Conservation (phyloP, 129 eudicot species). For the Centrapalus pauciflorus region DNA sequence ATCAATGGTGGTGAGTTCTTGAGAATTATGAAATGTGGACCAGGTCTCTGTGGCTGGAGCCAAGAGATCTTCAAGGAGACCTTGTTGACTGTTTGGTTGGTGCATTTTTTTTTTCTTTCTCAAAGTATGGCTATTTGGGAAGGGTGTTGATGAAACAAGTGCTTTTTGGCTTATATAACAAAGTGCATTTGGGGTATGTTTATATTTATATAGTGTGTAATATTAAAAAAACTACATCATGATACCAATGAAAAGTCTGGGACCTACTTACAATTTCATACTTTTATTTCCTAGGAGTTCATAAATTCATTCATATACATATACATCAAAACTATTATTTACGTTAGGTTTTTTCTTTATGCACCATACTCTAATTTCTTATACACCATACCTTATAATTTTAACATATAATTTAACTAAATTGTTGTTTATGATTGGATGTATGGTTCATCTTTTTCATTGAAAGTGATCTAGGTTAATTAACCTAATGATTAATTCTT, state of each 20-base stretch:
- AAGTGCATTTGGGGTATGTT: constrained; percentile 4
- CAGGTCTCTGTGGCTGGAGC: constrained; percentile 38
- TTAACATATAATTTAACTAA: no score
- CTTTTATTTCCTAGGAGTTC: no score
- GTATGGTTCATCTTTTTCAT: no score
- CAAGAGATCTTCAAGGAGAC: constrained; percentile 49
- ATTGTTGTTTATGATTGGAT: no score
- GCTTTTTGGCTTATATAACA: constrained; percentile 4
- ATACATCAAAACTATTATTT: no score
- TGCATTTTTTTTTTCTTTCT: constrained; percentile 49
- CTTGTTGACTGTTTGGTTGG: constrained; percentile 32
- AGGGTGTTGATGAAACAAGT: not conserved
- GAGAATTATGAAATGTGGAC: constrained; percentile 27
- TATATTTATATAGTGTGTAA: constrained; percentile 10
- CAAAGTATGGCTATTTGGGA: constrained; percentile 4
- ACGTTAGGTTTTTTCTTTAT: no score
- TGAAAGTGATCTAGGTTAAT: no score
- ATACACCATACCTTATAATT: no score
- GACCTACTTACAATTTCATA: no score
- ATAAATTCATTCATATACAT: no score
- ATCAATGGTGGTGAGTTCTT: constrained; percentile 20
- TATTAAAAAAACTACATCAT: constrained; percentile 3
- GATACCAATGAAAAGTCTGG: constrained; percentile 3
- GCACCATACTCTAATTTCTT: no score
- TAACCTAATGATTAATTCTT: no score